Evolutionary conservation across 495 filamentous ascomycete species (phyloP).

Genomic region (Friedmanniomyces simplex): DNA sequence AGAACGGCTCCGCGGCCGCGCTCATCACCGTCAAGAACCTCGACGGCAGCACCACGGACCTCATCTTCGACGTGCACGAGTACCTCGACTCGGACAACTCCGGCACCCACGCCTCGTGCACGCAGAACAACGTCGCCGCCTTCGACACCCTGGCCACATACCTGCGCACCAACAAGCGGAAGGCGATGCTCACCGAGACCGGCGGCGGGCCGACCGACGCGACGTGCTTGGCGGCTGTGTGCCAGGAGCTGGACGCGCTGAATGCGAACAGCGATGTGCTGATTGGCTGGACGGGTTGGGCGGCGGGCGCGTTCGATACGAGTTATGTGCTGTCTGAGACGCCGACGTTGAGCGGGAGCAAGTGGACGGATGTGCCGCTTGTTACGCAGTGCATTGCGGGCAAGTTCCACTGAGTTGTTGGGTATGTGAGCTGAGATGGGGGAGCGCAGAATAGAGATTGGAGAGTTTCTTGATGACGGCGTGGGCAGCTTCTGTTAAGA

Average conservation of each 20-base stretch:
- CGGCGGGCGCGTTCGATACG: conserved; percentile 40
- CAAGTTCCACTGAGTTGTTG: background rate
- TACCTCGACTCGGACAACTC: conserved; percentile 50
- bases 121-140: conserved; percentile 39
- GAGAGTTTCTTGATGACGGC: background rate
- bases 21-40: conserved; percentile 45
- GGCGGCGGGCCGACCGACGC: conserved; percentile 40
- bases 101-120: conserved; percentile 44
- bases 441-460: background rate
- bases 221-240: conserved; percentile 34
- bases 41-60: conserved; percentile 41
- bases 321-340: conserved; percentile 39
- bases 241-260: conserved; percentile 37
- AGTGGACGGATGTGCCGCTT: conserved; percentile 34
- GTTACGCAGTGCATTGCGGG: conserved; percentile 30
- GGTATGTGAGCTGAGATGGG: background rate
- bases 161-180: conserved; percentile 39
- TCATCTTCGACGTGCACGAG: conserved; percentile 45
- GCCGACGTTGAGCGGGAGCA: conserved; percentile 32
- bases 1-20: conserved; percentile 38
- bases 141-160: conserved; percentile 28
- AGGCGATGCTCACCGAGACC: conserved; percentile 45
- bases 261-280: too few relatives aligned
- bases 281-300: conserved; percentile 44
- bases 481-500: too few relatives aligned